Evolutionary conservation across 768 basidiomycete species (phyloP).

Genomic region (Leccinellum rugosiceps): DNA sequence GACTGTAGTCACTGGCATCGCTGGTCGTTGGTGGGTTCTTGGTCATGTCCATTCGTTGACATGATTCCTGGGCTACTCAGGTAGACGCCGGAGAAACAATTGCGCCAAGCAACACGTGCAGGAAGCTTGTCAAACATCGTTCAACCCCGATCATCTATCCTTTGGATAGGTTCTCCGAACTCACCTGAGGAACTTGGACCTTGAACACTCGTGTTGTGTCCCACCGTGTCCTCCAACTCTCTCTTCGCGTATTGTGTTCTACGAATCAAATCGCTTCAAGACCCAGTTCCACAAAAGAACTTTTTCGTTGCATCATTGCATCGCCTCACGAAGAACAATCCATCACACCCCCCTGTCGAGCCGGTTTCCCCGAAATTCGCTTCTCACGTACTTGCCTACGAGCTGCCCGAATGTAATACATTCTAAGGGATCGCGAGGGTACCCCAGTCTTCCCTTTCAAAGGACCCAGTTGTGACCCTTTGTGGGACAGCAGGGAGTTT

Average conservation of each 20-base stretch:
- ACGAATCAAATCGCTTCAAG: neutral
- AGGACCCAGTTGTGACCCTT: neutral
- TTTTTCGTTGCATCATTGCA: neutral
- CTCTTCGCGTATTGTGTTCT: neutral
- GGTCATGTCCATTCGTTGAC: neutral
- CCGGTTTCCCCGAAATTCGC: neutral
- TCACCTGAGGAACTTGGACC: neutral
- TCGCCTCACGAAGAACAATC: neutral
- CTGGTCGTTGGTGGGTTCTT: neutral
- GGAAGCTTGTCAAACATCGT: neutral
- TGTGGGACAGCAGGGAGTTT: neutral
- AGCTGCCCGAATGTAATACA: neutral
- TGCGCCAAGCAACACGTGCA: conserved; percentile 3
- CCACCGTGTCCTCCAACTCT: neutral
- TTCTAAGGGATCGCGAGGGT: conserved; percentile 6
- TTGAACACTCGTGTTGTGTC: neutral
- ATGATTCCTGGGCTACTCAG: neutral
- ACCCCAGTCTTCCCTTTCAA: neutral
- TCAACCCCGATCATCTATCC: neutral
- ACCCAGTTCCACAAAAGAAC: neutral
- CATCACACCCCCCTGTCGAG: neutral
- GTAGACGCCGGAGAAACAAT: neutral
- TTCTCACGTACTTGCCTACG: neutral
- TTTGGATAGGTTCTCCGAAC: neutral
- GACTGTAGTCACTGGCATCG: neutral